Evolutionary conservation across 306 rosid genomes (phyloP), one percentile per base, ranked within the genome.

Genomic region (Argentina anserina): DNA sequence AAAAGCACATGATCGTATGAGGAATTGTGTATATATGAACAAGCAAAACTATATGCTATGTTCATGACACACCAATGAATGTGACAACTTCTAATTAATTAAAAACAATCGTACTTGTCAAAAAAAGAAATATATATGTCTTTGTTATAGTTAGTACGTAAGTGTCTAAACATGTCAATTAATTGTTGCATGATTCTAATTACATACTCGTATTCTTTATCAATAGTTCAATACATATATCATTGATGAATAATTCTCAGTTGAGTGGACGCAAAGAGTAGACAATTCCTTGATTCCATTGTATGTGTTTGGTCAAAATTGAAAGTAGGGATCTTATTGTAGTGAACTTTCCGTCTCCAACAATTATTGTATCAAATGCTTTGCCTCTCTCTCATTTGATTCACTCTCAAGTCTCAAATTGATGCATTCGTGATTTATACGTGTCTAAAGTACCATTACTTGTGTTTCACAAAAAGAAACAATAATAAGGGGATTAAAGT

Each of bases 341-440:
- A 40, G 60, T 61, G 75, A 67, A 41, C 82, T 33, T 74, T 79
- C 71, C 69, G 63, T 53, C 70, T 59, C 67, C 67, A 66, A 28
- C 71, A 67, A 81, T 72, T 55, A 72, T 76, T 37, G 65, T 14
- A 37, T 28, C 72, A 25, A 67, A 42, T 65, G 56, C 67, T 40
- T 60, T 28, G 21, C 64, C 21, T 39, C 3, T 29, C 13, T 29
- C 15, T 33, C 42, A 45, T 37, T 20, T 55, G 33, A 9, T 71
- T 40, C 42, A 59, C n/a, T 28, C 28, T 18, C 72, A 67, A 18
- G 6, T 10, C 37, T 23, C 11, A 56, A 29, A 64, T 18, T 42
- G 68, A 65, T 45, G 33, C 40, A 50, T 41, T 18, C 45, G 25
- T 34, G 41, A n/a, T 71, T 63, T 53, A 14, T 58, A 28, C 70